Base-by-base conservation (phyloP, 441 rosid species). In the Rhodomyrtus psidioides region DNA sequence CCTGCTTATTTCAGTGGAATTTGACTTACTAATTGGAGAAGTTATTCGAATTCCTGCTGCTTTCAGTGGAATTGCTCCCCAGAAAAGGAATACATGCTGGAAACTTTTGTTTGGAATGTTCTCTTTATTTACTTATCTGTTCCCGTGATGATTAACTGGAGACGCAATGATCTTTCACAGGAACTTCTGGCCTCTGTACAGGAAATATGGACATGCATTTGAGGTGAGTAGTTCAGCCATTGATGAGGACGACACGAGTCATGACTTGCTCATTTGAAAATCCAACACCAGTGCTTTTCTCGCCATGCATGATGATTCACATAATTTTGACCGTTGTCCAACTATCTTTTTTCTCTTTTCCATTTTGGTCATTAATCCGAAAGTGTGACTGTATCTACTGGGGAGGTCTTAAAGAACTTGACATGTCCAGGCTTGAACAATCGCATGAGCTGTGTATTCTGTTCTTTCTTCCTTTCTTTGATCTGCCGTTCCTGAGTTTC, bases 171-270 rank as follows among this genome's bases (percentile, higher is more conserved):
- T 86, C 51, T 58, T 83, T 74, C 27, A 15, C 94, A 96, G 99
- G 99, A 95, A 74, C 87, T 97, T 95, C 84, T 95, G 99, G 99
- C 99, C 99, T 86, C 89, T 97, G 90, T 97, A 96, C 87, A 93
- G 98, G 83, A 96, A 93, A 88, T 93, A 96, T 86, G 98, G 98
- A 28, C 99, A 96, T 91, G 99, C 99, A 59, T 97, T 96, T 91
- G 99, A 96, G 97, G 99, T 95, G 89, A 91, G 24, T 24, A 39
- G 60, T 83, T 53, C 53, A 49, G 39, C 74, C 44, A 84, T 55
- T 88, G 86, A 76, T 82, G 17, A 84, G 39, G 76, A 34, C n/a
- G 21, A 21, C 76, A 19, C 14, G 12, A 30, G 4, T 65, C 46
- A 19, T 34, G 76, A 19, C 26, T 19, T 7, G 3, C 56, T 21